A percentile compares a stretch with the other conserved stretches of the same genome.
Evolutionary conservation across 257 asterid genomes (phyloP).

Genomic region (Jacaranda mimosifolia): DNA sequence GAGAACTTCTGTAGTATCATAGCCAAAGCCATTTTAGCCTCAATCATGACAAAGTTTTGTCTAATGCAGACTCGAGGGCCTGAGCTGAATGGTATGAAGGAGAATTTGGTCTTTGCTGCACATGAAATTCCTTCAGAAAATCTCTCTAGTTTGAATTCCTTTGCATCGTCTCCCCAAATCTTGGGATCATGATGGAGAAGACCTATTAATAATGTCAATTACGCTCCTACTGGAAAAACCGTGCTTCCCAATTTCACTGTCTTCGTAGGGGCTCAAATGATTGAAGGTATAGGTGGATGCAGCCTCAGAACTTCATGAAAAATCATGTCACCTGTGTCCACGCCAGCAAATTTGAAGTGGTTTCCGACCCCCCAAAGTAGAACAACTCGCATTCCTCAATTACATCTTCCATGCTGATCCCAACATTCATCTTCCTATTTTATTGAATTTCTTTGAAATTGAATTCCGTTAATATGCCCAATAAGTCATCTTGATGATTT

Average conservation of each 20-base stretch:
- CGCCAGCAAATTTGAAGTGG: slow-evolving; percentile 43
- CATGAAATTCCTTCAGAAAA: slow-evolving; percentile 42
- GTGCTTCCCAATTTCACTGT: slow-evolving; percentile 27
- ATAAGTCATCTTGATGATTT: too few relatives aligned
- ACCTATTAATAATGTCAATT: slow-evolving; percentile 34
- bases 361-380: slow-evolving; percentile 51
- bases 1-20: slow-evolving; percentile 35
- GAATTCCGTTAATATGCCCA: too few relatives aligned
- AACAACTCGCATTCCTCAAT: slow-evolving; percentile 46
- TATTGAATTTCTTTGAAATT: too few relatives aligned
- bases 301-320: slow-evolving; percentile 44
- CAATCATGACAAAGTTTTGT: slow-evolving; percentile 42
- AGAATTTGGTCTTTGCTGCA: slow-evolving; percentile 32
- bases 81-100: slow-evolving; percentile 44
- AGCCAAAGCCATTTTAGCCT: slow-evolving; percentile 41
- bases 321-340: slow-evolving; percentile 54
- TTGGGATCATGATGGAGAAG: slow-evolving; percentile 43
- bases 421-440: too few relatives aligned
- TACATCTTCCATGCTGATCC: too few relatives aligned
- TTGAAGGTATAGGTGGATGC: slow-evolving; percentile 35
- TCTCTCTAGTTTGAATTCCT: slow-evolving; percentile 49
- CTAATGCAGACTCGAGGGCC: slow-evolving; percentile 51
- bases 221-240: slow-evolving; percentile 36
- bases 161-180: slow-evolving; percentile 48
- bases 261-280: slow-evolving; percentile 25